phyloP scores from a whole-genome alignment of 495 filamentous ascomycete genomes.

The Penicillium ochrochloron region DNA sequence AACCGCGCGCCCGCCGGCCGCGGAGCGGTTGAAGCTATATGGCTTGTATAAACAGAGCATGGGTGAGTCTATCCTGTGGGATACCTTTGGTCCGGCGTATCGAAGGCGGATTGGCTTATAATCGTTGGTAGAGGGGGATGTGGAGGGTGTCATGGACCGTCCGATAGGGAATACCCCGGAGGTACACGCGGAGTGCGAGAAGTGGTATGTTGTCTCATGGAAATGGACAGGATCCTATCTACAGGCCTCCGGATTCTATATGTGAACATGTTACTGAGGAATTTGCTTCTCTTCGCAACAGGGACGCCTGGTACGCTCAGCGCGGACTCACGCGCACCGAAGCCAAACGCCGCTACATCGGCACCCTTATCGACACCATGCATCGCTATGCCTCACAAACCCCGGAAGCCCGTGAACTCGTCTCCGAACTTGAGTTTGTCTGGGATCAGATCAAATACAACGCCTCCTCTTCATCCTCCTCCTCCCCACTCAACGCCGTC shows the following conservation, averaged over 20 bases:
- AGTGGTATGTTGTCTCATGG: conserved; percentile 52
- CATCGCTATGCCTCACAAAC: conserved; percentile 86
- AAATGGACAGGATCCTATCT: background rate
- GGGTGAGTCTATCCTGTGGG: conserved; percentile 53
- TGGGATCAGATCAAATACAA: conserved; percentile 98
- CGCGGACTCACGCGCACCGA: conserved; percentile 81
- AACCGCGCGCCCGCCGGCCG: conserved; percentile 80
- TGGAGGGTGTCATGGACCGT: conserved; percentile 87
- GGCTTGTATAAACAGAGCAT: conserved; percentile 98
- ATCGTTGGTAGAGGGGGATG: conserved; percentile 74
- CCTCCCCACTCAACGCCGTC: conserved; percentile 43
- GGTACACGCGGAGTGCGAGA: conserved; percentile 60
- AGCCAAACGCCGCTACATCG: conserved; percentile 92
- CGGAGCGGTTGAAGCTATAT: conserved; percentile 88
- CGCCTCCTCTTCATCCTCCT: conserved; percentile 63
- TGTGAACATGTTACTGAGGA: background rate
- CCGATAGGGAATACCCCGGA: conserved; percentile 63
- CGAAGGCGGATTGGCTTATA: conserved; percentile 12
- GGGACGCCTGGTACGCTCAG: conserved; percentile 92
- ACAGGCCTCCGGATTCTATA: background rate
- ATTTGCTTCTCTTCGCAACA: conserved; percentile 14
- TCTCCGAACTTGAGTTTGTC: conserved; percentile 95
- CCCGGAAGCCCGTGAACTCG: conserved; percentile 82
- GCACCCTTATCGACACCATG: conserved; percentile 94
- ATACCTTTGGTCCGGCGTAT: no score